These are phyloP conservation scores for Cystobasidium onofrii DNA, from an alignment of 768 basidiomycete species.

Conservation along the genomic window DNA sequence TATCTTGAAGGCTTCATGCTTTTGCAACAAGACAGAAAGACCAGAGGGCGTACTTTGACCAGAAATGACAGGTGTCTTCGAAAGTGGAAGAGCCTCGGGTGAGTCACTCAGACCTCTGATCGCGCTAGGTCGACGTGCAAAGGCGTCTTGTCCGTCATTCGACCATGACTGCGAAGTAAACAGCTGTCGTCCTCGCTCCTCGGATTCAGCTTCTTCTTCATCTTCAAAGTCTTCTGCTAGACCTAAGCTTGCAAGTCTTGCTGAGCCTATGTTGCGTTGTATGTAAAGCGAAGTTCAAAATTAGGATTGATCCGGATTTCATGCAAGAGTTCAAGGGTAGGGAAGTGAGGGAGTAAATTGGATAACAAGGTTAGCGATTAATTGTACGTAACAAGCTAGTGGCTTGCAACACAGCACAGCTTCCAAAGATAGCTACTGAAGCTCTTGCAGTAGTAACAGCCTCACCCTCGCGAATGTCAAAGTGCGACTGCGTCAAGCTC, in stretches of 20 bases:
- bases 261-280: neutral
- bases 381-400: neutral
- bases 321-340: neutral
- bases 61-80: neutral
- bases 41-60: slow-evolving; percentile 14
- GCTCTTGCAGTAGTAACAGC: neutral
- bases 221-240: slow-evolving; percentile 8
- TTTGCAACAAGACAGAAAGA: slow-evolving; percentile 1
- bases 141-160: neutral
- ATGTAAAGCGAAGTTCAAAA: neutral
- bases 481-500: slow-evolving; percentile 4
- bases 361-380: neutral
- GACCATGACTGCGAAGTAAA: neutral
- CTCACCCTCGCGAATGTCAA: slow-evolving; percentile 23
- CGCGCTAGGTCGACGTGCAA: neutral
- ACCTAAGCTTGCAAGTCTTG: slow-evolving; percentile 17
- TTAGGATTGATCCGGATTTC: neutral
- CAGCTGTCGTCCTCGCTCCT: slow-evolving; percentile 1
- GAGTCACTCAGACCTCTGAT: neutral
- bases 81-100: neutral
- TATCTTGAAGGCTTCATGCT: neutral
- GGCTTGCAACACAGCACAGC: neutral
- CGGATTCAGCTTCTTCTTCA: neutral
- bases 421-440: neutral
- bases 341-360: neutral